These are phyloP conservation scores for Ganoderma meredithae DNA, from an alignment of 1,284 basidiomycete genomes.

Conservation along the genomic window DNA sequence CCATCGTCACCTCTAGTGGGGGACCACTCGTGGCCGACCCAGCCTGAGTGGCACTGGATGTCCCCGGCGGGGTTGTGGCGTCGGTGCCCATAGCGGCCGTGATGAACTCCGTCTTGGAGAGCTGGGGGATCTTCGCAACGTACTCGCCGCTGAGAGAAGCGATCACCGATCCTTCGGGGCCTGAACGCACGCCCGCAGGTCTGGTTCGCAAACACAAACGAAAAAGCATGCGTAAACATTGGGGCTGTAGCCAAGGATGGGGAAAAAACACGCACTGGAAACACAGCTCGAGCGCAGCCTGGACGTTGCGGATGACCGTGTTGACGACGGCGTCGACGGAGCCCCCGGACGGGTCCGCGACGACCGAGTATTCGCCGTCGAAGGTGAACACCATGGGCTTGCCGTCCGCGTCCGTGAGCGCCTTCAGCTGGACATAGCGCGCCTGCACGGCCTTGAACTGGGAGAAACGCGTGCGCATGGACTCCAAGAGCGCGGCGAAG, in stretches of 20 bases:
- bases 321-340: constrained; percentile 45
- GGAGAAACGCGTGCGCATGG: constrained; percentile 46
- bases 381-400: constrained; percentile 51
- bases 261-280: constrained; percentile 49
- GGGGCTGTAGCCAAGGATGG: background rate
- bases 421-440: constrained; percentile 46
- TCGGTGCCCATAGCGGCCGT: constrained; percentile 18
- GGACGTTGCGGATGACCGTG: constrained; percentile 47
- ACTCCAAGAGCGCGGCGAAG: constrained; percentile 44
- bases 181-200: constrained; percentile 21
- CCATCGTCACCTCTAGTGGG: constrained; percentile 39
- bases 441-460: constrained; percentile 52
- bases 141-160: constrained; percentile 21
- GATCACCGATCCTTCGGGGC: constrained; percentile 27
- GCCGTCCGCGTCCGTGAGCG: constrained; percentile 21
- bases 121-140: constrained; percentile 13
- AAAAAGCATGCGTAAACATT: background rate
- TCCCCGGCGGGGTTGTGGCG: constrained; percentile 33
- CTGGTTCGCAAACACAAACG: constrained; percentile 10
- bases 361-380: constrained; percentile 61
- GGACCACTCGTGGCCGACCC: background rate
- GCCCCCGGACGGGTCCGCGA: constrained; percentile 49
- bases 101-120: background rate
- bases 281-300: constrained; percentile 42
- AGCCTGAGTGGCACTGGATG: background rate